Evolutionary conservation across 371 early-diverging fungal species (phyloP).

Genomic region (Fennellomyces sp.): DNA sequence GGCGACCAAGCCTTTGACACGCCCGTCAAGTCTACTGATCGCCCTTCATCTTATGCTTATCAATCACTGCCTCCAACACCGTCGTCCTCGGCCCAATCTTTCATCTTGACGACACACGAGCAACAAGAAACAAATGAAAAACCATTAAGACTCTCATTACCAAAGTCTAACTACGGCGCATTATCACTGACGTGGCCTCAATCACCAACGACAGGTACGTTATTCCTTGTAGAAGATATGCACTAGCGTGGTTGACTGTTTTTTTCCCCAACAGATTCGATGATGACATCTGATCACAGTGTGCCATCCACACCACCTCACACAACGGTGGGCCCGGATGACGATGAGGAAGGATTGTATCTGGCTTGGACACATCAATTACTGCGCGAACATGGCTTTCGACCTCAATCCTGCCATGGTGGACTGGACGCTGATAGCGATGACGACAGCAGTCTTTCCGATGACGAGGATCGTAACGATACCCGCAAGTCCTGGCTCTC

Average conservation of each 20-base stretch:
- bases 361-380: conserved; percentile 38
- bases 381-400: conserved; percentile 26
- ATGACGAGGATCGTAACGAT: background rate
- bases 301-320: conserved; percentile 34
- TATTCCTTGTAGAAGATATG: no score
- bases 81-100: background rate
- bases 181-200: background rate
- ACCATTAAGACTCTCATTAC: background rate
- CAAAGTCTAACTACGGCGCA: background rate
- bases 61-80: conserved; percentile 6
- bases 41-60: background rate
- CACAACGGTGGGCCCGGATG: conserved; percentile 31
- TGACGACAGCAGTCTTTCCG: conserved; percentile 28
- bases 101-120: no score
- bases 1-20: background rate
- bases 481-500: background rate
- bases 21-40: background rate
- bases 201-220: conserved; percentile 1
- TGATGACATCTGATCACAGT: conserved; percentile 14
- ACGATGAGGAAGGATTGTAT: conserved; percentile 35
- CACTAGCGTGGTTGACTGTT: no score
- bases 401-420: conserved; percentile 21
- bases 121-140: no score
- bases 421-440: conserved; percentile 17
- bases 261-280: background rate